Conservation (phyloP, 805 yeast species). For the Saturnispora gosingensis region DNA sequence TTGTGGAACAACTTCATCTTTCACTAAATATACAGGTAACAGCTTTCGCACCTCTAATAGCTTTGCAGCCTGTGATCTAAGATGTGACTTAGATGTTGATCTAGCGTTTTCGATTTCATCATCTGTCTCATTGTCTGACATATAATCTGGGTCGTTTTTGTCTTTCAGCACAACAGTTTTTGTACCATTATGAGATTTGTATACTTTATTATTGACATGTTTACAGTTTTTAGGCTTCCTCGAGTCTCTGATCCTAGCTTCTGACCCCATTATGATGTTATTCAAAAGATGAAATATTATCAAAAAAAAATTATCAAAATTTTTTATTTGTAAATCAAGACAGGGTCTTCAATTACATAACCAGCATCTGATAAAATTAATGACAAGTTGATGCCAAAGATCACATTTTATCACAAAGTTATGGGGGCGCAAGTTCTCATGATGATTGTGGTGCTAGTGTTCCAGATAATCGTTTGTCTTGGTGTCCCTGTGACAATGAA, state of each 20-base stretch:
- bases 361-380: neutral
- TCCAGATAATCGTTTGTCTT: slow-evolving; percentile 50
- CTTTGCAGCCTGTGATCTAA: slow-evolving; percentile 34
- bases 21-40: slow-evolving; percentile 71
- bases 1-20: slow-evolving; percentile 49
- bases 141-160: slow-evolving; percentile 14
- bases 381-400: neutral
- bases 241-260: neutral
- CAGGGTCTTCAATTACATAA: neutral
- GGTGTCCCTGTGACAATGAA: slow-evolving; percentile 48
- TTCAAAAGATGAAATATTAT: neutral
- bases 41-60: slow-evolving; percentile 45
- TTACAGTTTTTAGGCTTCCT: neutral
- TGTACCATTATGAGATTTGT: neutral
- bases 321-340: neutral
- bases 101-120: slow-evolving; percentile 11
- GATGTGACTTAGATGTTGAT: slow-evolving; percentile 4
- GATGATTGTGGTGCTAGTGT: slow-evolving; percentile 30
- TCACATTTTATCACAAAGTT: slow-evolving; percentile 2
- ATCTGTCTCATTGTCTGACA: slow-evolving; percentile 17
- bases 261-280: slow-evolving; percentile 1
- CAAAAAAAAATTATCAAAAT: neutral
- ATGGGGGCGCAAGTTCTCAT: neutral
- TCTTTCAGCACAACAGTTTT: slow-evolving; percentile 23
- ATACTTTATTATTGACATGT: neutral